Conservation (phyloP, 2,329 filamentous ascomycete genomes). For the Tothia fuscella region DNA sequence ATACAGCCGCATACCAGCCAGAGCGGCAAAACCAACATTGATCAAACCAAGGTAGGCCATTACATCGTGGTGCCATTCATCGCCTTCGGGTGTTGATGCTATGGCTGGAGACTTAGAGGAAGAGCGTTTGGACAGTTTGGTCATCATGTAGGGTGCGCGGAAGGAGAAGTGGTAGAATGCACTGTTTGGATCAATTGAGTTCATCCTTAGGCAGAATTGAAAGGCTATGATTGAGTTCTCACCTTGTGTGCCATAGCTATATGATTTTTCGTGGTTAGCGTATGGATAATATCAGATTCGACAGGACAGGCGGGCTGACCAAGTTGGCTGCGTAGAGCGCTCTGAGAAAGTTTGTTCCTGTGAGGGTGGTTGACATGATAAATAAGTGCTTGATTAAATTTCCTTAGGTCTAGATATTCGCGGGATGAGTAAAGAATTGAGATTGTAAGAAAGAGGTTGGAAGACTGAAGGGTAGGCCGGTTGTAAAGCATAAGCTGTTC, state of each 20-base stretch:
- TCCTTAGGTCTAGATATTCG: no score
- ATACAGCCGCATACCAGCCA: neutral
- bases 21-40: constrained; percentile 2
- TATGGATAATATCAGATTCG: neutral
- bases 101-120: neutral
- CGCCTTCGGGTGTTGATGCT: neutral
- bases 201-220: no score
- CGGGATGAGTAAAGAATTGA: no score
- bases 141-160: constrained; percentile 1
- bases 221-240: no score
- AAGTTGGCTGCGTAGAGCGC: neutral
- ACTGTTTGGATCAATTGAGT: neutral
- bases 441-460: no score
- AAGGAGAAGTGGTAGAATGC: constrained; percentile 1
- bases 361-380: neutral
- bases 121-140: neutral
- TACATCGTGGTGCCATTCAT: constrained; percentile 3
- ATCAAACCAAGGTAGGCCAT: constrained; percentile 5
- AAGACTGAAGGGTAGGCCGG: no score
- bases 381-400: no score
- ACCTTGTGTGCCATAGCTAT: constrained; percentile 1
- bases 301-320: neutral
- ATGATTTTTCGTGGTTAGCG: neutral
- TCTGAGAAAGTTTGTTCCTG: neutral
- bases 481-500: no score